Conservation (phyloP, 495 filamentous ascomycete genomes). For the Astrocystis sublimbata region DNA sequence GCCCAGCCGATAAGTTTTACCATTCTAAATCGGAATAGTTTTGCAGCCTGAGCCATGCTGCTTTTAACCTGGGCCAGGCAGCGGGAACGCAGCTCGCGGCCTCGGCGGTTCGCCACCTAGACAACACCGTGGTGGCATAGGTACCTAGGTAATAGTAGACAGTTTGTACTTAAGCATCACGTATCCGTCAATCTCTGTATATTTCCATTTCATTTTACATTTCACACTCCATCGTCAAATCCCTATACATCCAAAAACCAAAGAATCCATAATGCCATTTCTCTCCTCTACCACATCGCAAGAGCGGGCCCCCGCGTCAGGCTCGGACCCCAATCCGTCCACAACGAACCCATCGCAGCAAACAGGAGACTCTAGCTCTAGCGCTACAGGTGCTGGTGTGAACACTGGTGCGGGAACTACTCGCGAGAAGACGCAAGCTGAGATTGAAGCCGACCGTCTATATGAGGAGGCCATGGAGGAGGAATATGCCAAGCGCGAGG, state of each 20-base stretch:
- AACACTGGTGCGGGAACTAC: slow-evolving; percentile 43
- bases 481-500: slow-evolving; percentile 72
- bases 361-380: not conserved
- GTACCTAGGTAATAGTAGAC: no score
- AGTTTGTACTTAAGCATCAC: no score
- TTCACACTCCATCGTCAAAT: not conserved
- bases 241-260: no score
- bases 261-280: slow-evolving; percentile 9
- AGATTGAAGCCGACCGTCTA: slow-evolving; percentile 55
- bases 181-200: no score
- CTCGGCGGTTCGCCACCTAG: no score
- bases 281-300: not conserved
- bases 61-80: no score
- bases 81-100: no score
- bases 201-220: no score
- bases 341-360: slow-evolving; percentile 4
- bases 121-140: no score
- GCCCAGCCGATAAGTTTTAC: no score
- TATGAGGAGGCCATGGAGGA: slow-evolving; percentile 74
- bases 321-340: slow-evolving; percentile 1
- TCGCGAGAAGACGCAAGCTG: slow-evolving; percentile 41
- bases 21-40: no score
- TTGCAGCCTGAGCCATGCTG: no score
- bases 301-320: not conserved
- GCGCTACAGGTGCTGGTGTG: slow-evolving; percentile 38